Conservation (phyloP, 1,139 yeast genomes). For the Groenewaldozyma auringiensis region DNA sequence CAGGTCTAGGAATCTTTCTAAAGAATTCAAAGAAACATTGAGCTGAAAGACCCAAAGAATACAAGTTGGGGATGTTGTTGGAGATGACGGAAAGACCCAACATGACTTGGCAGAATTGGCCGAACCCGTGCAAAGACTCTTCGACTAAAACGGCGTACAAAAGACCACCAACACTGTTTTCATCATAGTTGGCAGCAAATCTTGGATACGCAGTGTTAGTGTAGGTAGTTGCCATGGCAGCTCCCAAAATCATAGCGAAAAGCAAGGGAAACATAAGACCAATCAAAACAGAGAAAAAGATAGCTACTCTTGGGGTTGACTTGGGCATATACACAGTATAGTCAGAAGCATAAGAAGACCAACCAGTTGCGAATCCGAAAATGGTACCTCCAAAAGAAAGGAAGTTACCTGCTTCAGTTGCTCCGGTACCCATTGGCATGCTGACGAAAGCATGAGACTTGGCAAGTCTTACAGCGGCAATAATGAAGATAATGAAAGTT, state of each 20-base stretch:
- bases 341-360: constrained; percentile 92
- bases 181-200: constrained; percentile 48
- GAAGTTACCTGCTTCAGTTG: constrained; percentile 61
- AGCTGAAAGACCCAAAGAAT: constrained; percentile 77
- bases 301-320: constrained; percentile 47
- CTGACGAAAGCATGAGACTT: constrained; percentile 54
- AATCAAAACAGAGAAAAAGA: constrained; percentile 53
- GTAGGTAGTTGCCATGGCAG: constrained; percentile 73
- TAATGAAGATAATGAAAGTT: constrained; percentile 59
- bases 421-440: constrained; percentile 38
- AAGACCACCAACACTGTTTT: constrained; percentile 70
- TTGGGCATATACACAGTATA: constrained; percentile 80
- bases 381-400: constrained; percentile 79
- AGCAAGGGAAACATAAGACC: constrained; percentile 64
- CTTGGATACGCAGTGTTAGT: constrained; percentile 36
- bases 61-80: constrained; percentile 88
- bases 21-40: constrained; percentile 76
- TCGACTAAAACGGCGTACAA: constrained; percentile 69
- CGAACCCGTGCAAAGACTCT: constrained; percentile 78
- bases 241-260: constrained; percentile 75
- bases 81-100: constrained; percentile 79
- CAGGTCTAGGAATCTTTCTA: constrained; percentile 64
- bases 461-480: constrained; percentile 69
- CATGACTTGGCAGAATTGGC: constrained; percentile 80
- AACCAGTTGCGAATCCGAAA: constrained; percentile 89